A percentile compares a stretch with the other conserved stretches of the same genome.
Conservation (phyloP, 371 early-diverging fungal species). For the Rhizomucor pusillus region DNA sequence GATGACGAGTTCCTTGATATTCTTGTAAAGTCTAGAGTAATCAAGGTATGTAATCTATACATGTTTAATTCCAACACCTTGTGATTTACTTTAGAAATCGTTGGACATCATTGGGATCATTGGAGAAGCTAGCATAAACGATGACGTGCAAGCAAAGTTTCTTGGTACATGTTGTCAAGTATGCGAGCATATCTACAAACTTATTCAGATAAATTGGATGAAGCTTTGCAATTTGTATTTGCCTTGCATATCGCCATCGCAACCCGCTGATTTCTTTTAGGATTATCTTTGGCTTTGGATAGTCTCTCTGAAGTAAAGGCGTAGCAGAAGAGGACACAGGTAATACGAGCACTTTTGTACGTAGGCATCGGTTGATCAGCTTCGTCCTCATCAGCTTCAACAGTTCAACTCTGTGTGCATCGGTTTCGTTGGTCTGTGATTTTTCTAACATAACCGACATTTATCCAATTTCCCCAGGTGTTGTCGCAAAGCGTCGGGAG, state of each 20-base stretch:
- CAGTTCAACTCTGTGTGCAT: slow-evolving; percentile 13
- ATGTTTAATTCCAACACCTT: no score
- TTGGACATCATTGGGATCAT: no score
- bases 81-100: no score
- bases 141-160: no score
- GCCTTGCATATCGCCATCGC: slow-evolving; percentile 6
- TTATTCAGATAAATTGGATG: slow-evolving; percentile 2
- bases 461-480: slow-evolving; percentile 5
- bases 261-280: background rate
- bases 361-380: slow-evolving; percentile 3
- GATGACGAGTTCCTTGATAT: no score
- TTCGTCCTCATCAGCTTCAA: background rate
- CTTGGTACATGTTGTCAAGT: no score
- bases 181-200: slow-evolving; percentile 14
- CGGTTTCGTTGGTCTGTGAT: slow-evolving; percentile 1
- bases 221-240: slow-evolving; percentile 1
- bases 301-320: slow-evolving; percentile 1
- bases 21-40: no score
- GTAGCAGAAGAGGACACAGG: slow-evolving; percentile 27
- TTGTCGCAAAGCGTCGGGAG: slow-evolving; percentile 4
- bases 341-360: slow-evolving; percentile 13
- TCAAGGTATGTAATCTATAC: no score
- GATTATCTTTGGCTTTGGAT: background rate
- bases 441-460: slow-evolving; percentile 9
- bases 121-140: no score